Evolutionary conservation across 345 rosid species (phyloP).

Genomic region (Citrus hindsii): DNA sequence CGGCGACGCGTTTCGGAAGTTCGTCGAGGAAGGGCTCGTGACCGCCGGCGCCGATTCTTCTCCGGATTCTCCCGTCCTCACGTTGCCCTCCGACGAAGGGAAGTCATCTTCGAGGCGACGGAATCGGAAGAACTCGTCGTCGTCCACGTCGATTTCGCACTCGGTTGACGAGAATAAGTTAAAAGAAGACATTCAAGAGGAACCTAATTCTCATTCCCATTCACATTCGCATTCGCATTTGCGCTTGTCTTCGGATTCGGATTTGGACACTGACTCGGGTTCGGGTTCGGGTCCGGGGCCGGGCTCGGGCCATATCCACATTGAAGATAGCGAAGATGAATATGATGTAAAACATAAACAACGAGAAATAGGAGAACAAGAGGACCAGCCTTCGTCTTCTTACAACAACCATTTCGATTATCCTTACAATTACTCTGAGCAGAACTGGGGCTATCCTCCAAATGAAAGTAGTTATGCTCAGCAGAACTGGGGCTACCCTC

Average conservation of each 20-base stretch:
- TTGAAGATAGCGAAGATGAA: constrained; percentile 27
- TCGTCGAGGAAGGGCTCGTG: constrained; percentile 81
- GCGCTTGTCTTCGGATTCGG: constrained; percentile 64
- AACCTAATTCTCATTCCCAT: not conserved
- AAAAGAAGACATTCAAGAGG: constrained; percentile 37
- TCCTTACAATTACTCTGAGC: constrained; percentile 24
- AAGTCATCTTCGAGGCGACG: constrained; percentile 28
- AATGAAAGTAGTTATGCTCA: constrained; percentile 23
- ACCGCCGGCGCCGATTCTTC: constrained; percentile 31
- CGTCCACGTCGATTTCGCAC: constrained; percentile 66
- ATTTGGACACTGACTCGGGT: constrained; percentile 54
- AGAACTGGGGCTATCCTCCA: no score
- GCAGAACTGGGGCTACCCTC: constrained; percentile 41
- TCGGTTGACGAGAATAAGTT: constrained; percentile 31
- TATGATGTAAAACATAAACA: not conserved
- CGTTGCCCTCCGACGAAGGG: constrained; percentile 70
- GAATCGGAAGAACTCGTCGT: constrained; percentile 31
- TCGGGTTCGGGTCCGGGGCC: constrained; percentile 36
- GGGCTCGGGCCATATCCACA: constrained; percentile 53
- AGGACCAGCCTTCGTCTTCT: constrained; percentile 2
- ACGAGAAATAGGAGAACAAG: not conserved
- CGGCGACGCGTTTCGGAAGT: constrained; percentile 74
- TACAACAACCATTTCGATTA: constrained; percentile 1
- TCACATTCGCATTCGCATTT: constrained; percentile 39
- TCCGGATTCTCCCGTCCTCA: constrained; percentile 71